phyloP scores from a whole-genome alignment of 768 basidiomycete genomes.

The Myochromella boudieri region DNA sequence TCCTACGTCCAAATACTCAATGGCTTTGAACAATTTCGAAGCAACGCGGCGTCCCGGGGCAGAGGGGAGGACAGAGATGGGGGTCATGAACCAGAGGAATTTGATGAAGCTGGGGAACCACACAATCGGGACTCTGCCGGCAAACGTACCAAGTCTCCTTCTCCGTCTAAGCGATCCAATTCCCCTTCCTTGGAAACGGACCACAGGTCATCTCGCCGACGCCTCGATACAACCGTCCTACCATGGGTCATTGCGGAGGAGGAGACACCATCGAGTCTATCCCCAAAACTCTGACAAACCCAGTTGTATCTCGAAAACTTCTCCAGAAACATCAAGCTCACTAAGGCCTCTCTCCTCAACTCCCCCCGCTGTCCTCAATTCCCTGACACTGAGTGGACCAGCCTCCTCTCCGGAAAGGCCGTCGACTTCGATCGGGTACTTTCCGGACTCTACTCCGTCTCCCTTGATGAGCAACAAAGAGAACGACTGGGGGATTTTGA shows the following conservation, averaged over 20 bases:
- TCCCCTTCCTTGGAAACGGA: background rate
- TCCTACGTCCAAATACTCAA: background rate
- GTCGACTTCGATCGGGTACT: constrained; percentile 29
- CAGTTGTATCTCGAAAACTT: constrained; percentile 11
- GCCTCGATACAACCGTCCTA: background rate
- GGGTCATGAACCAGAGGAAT: background rate
- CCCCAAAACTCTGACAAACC: constrained; percentile 13
- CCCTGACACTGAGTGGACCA: constrained; percentile 23
- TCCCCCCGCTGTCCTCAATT: constrained; percentile 17
- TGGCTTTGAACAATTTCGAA: background rate
- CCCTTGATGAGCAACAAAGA: background rate
- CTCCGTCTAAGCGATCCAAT: constrained; percentile 1
- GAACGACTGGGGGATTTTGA: constrained; percentile 3
- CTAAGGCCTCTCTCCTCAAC: constrained; percentile 16
- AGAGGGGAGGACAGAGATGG: background rate
- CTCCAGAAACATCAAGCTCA: constrained; percentile 8
- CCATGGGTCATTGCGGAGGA: constrained; percentile 2
- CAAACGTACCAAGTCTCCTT: background rate
- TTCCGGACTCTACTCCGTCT: constrained; percentile 15
- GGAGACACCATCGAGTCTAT: background rate
- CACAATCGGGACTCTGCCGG: background rate
- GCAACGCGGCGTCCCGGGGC: background rate
- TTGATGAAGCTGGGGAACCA: background rate
- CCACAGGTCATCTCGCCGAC: background rate
- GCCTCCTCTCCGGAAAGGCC: constrained; percentile 17